Evolutionary conservation across 345 rosid genomes (phyloP).

Genomic region (Aethionema arabicum): DNA sequence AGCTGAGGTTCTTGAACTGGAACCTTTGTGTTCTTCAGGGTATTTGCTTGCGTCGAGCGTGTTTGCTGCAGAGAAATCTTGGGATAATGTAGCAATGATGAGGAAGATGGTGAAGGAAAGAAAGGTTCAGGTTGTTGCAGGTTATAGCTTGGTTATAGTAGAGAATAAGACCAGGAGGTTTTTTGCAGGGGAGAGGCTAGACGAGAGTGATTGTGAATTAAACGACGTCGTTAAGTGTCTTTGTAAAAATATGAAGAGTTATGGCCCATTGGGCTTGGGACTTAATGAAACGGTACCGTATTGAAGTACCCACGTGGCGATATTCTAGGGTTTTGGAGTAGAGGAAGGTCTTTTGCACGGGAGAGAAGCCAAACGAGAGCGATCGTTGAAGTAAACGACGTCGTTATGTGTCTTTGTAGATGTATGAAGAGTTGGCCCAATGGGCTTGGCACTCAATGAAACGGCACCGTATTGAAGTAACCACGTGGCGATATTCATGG

Average conservation of each 20-base stretch:
- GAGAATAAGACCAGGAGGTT: conserved; percentile 40
- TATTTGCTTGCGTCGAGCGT: conserved; percentile 60
- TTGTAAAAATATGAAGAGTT: conserved; percentile 35
- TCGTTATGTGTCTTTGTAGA: conserved; percentile 38
- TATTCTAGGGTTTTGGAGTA: neutral
- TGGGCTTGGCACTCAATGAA: neutral
- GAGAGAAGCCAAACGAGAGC: conserved; percentile 38
- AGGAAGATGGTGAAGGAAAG: conserved; percentile 56
- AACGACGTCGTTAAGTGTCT: conserved; percentile 34
- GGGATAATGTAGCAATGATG: conserved; percentile 53
- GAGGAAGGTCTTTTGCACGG: conserved; percentile 45
- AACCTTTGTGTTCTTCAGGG: conserved; percentile 54
- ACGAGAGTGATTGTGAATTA: conserved; percentile 32
- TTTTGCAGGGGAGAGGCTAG: conserved; percentile 52
- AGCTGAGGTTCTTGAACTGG: conserved; percentile 51
- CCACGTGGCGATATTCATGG: too few species aligned
- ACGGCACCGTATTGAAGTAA: conserved; percentile 8
- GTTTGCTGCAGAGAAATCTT: conserved; percentile 51
- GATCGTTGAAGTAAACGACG: conserved; percentile 27
- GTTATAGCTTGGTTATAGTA: conserved; percentile 58
- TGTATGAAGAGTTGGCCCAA: conserved; percentile 31
- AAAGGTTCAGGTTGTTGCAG: conserved; percentile 45
- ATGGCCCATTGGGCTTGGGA: conserved; percentile 5
- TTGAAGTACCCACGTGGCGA: too few species aligned
- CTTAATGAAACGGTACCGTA: neutral